Evolutionary conservation across 140 eudicot species (phyloP), one percentile per base, ranked within the genome.

Genomic region (Senecio squalidus): DNA sequence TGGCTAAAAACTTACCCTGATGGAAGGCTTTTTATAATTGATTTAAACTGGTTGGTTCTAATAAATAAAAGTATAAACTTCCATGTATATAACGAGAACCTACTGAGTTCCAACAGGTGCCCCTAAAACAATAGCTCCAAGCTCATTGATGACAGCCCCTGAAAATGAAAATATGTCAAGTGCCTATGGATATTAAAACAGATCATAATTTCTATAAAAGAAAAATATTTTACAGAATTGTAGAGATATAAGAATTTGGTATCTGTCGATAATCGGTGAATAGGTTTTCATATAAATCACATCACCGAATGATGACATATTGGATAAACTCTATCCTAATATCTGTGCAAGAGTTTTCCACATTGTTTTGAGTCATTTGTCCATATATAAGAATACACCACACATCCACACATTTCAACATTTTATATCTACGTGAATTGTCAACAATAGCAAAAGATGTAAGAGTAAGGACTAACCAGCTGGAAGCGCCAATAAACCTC

Each of bases 51-150:
- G 0, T 36, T 36, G 43, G 43, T 36, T 36, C 27, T 16, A 27
- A 11, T 3, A 7, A 50, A 51, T 54, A 34, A 23, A 44, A 47
- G 15, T 24, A 44, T 16, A 69, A 41, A 57, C 28, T 48, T 14
- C 23, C 10, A 40, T 18, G 18, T 13, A 23, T 44, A 9, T 39
- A 8, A 70, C 33, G 30, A 24, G 46, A 74, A 74, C 94, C 6
- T 83, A 92, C 98, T 43, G 74, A 52, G 66, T 62, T 47, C 92
- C 82, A 52, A 84, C 76, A 55, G 96, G 96, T 55, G 96, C 88
- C 22, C 96, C 98, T 84, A 92, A 84, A 24, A 74, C 82, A 68
- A 82, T 79, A 72, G 98, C 98, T 86, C 96, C 96, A 58, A 92
- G 82, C 38, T 92, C 95, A 84, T 76, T 77, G 59, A 84, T 63